These are phyloP conservation scores for Lobosporangium transversale DNA, from an alignment of 192 early-diverging fungal genomes.

Conservation along the genomic window DNA sequence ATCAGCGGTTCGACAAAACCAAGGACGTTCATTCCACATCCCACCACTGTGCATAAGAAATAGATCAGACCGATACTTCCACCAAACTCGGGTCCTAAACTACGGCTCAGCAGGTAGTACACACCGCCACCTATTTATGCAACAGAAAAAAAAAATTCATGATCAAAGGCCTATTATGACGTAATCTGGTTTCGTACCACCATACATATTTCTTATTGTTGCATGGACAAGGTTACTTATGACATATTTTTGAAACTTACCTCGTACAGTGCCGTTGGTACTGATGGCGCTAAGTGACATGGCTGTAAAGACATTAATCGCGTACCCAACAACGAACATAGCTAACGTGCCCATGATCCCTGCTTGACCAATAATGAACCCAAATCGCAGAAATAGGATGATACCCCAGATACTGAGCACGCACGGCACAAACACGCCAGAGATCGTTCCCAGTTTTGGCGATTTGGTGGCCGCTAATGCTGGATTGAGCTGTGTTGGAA, in stretches of 20 bases:
- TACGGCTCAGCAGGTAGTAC: conserved; percentile 75
- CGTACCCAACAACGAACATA: conserved; percentile 68
- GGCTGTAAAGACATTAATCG: conserved; percentile 71
- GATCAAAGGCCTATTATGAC: no score
- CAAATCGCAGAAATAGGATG: conserved; percentile 75
- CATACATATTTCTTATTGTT: no score
- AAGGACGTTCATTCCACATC: conserved; percentile 68
- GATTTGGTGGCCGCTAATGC: conserved; percentile 34
- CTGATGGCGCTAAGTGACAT: conserved; percentile 75
- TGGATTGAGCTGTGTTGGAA: conserved; percentile 42
- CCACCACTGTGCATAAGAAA: conserved; percentile 66
- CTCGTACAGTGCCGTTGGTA: conserved; percentile 71
- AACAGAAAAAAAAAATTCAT: no score
- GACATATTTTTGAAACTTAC: no score
- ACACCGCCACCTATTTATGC: conserved; percentile 64
- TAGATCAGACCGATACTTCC: conserved; percentile 76
- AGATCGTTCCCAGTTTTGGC: conserved; percentile 71
- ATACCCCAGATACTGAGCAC: conserved; percentile 78
- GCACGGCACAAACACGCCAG: conserved; percentile 79
- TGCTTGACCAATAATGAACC: conserved; percentile 71
- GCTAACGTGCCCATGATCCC: conserved; percentile 69
- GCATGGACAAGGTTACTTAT: no score
- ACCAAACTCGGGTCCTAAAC: conserved; percentile 78
- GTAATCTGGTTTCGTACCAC: no score
- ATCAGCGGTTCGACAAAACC: conserved; percentile 75